Conservation (phyloP, 139 green algal species). For the Asterochloris sp. region DNA sequence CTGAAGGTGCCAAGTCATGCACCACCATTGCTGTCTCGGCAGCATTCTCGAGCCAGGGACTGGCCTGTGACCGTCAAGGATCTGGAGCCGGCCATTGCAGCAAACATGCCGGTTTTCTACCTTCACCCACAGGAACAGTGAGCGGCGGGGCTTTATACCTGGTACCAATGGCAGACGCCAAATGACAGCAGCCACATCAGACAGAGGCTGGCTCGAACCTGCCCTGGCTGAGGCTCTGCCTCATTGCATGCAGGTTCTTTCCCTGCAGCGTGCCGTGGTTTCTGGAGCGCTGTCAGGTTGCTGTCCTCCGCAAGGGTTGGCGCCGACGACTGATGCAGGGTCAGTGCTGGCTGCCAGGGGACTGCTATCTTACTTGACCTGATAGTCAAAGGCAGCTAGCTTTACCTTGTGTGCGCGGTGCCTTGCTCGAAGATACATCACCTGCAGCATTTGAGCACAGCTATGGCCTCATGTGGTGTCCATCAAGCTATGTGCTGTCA, state of each 20-base stretch:
- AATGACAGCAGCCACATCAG: not conserved
- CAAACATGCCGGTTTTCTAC: constrained; percentile 27
- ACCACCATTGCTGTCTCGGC: too few relatives aligned
- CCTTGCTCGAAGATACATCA: not conserved
- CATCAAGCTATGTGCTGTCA: not conserved
- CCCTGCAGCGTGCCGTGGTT: constrained; percentile 33
- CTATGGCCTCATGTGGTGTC: not conserved
- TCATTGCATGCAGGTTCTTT: constrained; percentile 14
- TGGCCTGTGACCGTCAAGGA: too few relatives aligned
- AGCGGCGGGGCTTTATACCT: not conserved
- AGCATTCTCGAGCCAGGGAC: too few relatives aligned
- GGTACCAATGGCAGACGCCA: not conserved
- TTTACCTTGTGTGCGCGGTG: not conserved
- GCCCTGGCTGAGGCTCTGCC: not conserved
- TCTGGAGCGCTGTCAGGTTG: constrained; percentile 18
- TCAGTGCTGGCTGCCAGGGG: not conserved
- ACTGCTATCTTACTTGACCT: not conserved
- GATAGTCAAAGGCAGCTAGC: not conserved
- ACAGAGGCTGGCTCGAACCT: not conserved
- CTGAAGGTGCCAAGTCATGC: too few relatives aligned
- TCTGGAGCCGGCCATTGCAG: constrained; percentile 10
- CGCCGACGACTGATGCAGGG: constrained; percentile 12
- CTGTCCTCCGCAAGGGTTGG: constrained; percentile 16
- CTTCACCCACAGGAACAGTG: constrained; percentile 23
- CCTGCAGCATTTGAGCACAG: not conserved